Conservation (phyloP, 2,329 filamentous ascomycete genomes). For the Colletotrichum sp. region DNA sequence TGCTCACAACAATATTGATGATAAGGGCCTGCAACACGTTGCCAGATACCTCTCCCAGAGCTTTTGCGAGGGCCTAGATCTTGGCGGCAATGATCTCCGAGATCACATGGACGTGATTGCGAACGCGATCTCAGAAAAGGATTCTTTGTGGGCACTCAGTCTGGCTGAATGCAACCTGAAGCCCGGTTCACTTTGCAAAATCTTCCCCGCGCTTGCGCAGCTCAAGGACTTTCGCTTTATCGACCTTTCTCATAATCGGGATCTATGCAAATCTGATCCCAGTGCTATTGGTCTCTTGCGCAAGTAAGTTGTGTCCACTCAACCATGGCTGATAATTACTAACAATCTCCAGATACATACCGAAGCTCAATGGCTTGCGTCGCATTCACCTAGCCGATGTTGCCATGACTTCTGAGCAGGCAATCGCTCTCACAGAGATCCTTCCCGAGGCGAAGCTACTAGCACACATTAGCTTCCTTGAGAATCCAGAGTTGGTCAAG, state of each 20-base stretch:
- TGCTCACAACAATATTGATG: slow-evolving; percentile 79
- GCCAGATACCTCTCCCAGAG: slow-evolving; percentile 77
- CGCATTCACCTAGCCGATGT: slow-evolving; percentile 88
- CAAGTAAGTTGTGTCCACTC: slow-evolving; percentile 59
- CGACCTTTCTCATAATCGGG: slow-evolving; percentile 88
- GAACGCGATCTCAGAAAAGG: slow-evolving; percentile 54
- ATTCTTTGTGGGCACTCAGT: slow-evolving; percentile 79
- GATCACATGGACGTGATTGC: slow-evolving; percentile 60
- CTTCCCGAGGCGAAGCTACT: slow-evolving; percentile 82
- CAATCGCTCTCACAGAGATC: slow-evolving; percentile 88
- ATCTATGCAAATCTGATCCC: slow-evolving; percentile 76
- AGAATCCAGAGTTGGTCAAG: slow-evolving; percentile 75
- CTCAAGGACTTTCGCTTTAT: slow-evolving; percentile 83
- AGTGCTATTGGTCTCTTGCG: slow-evolving; percentile 77
- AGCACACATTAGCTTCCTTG: slow-evolving; percentile 85
- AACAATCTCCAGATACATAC: slow-evolving; percentile 65
- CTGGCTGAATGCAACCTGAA: slow-evolving; percentile 84
- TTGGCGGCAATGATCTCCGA: slow-evolving; percentile 80
- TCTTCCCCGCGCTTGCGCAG: slow-evolving; percentile 75
- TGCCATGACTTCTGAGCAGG: slow-evolving; percentile 82
- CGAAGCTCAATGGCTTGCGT: slow-evolving; percentile 78
- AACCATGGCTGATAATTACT: neutral
- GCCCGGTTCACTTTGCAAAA: slow-evolving; percentile 71
- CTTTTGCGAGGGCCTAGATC: slow-evolving; percentile 84
- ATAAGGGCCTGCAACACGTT: slow-evolving; percentile 76